These are phyloP conservation scores for Ascosphaera aggregata DNA, from an alignment of 2,329 filamentous ascomycete species.

Conservation along the genomic window DNA sequence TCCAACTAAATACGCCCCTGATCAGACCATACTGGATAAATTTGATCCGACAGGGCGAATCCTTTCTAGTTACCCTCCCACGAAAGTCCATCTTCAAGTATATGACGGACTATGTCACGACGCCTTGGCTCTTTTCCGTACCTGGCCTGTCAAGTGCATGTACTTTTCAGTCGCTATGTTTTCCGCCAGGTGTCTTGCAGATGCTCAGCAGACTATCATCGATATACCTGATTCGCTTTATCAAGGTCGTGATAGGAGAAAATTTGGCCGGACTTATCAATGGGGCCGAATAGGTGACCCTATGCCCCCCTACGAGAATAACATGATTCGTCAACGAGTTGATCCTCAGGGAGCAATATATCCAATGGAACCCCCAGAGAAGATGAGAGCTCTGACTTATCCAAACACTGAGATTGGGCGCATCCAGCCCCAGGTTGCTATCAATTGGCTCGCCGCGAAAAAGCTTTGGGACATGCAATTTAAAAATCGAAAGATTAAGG, in stretches of 20 bases:
- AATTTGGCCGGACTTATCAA: background rate
- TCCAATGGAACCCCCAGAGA: constrained; percentile 37
- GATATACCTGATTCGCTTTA: constrained; percentile 40
- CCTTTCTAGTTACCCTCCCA: constrained; percentile 50
- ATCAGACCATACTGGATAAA: constrained; percentile 37
- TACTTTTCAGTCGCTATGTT: constrained; percentile 84
- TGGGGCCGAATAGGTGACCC: constrained; percentile 43
- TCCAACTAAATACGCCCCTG: constrained; percentile 50
- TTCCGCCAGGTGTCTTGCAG: constrained; percentile 69
- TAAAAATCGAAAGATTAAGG: constrained; percentile 39
- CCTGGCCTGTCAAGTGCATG: constrained; percentile 89
- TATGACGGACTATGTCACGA: constrained; percentile 95
- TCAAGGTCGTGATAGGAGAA: constrained; percentile 39
- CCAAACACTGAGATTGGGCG: constrained; percentile 45
- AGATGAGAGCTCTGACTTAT: constrained; percentile 44
- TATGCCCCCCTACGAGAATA: constrained; percentile 51
- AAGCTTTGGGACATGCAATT: constrained; percentile 51
- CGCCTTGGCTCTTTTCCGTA: constrained; percentile 81
- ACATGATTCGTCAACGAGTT: constrained; percentile 85
- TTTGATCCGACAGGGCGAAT: constrained; percentile 29
- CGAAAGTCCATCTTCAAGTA: constrained; percentile 79
- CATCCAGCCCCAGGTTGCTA: constrained; percentile 55
- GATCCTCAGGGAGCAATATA: constrained; percentile 54
- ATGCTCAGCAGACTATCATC: constrained; percentile 56
- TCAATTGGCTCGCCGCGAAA: constrained; percentile 62